phyloP scores from a whole-genome alignment of 495 filamentous ascomycete genomes.

The Hypoxylon fragiforme region DNA sequence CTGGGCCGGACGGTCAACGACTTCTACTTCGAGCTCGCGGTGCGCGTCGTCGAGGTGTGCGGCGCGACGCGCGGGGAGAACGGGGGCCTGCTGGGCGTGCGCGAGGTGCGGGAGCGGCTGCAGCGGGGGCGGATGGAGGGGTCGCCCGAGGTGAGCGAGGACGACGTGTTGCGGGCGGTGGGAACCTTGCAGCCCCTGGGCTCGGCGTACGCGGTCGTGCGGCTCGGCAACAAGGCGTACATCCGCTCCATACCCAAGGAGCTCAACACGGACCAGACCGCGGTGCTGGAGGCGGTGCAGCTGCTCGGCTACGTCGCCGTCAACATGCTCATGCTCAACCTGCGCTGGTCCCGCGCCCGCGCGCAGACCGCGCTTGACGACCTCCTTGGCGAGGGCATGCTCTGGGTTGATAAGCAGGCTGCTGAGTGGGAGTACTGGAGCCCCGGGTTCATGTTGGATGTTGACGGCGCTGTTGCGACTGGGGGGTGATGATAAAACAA shows the following conservation, averaged over 20 bases:
- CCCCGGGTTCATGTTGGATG: constrained; percentile 64
- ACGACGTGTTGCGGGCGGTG: constrained; percentile 90
- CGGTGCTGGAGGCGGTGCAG: constrained; percentile 83
- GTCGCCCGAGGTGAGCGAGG: constrained; percentile 72
- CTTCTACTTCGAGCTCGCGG: constrained; percentile 96
- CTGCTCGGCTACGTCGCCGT: constrained; percentile 86
- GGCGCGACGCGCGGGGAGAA: constrained; percentile 85
- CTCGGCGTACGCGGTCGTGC: constrained; percentile 80
- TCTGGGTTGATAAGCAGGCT: constrained; percentile 90
- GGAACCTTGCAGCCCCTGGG: constrained; percentile 85
- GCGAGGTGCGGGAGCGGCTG: constrained; percentile 76
- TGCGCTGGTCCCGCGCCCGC: constrained; percentile 81
- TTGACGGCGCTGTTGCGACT: constrained; percentile 3
- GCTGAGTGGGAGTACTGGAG: constrained; percentile 96
- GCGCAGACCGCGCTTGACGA: constrained; percentile 90
- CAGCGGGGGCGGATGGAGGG: constrained; percentile 73
- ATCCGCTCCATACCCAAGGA: constrained; percentile 95
- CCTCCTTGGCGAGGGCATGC: constrained; percentile 83
- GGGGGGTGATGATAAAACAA: constrained; percentile 18
- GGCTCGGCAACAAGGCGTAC: constrained; percentile 79
- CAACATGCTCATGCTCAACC: constrained; percentile 89
- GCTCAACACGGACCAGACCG: constrained; percentile 90
- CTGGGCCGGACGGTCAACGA: constrained; percentile 90
- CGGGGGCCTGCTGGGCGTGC: constrained; percentile 84
- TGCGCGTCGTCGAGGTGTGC: constrained; percentile 92